A percentile compares a stretch with the other conserved stretches of the same genome.
phyloP scores from a whole-genome alignment of 352 stramenopile genomes.

The Globisporangium abappressorium region DNA sequence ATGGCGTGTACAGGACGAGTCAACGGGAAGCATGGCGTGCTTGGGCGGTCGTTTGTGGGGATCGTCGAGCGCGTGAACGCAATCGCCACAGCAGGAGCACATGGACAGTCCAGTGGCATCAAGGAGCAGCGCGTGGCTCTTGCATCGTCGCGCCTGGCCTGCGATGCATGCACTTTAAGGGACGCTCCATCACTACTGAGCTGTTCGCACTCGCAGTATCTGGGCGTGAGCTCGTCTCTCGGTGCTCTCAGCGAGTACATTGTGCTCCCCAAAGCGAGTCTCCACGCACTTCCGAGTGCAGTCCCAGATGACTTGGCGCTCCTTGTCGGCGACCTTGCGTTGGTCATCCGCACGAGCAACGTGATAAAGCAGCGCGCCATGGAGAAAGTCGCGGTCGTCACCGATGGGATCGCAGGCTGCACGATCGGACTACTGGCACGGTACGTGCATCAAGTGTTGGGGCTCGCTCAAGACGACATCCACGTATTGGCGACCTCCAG shows the following conservation, averaged over 20 bases:
- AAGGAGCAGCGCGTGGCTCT: constrained; percentile 19
- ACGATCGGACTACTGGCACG: constrained; percentile 21
- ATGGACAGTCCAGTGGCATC: background rate
- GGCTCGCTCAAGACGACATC: constrained; percentile 23
- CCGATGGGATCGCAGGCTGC: constrained; percentile 22
- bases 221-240: constrained; percentile 31
- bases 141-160: constrained; percentile 23
- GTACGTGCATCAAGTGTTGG: constrained; percentile 27
- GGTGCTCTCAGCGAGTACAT: constrained; percentile 43
- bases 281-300: constrained; percentile 25
- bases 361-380: constrained; percentile 25
- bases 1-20: constrained; percentile 30
- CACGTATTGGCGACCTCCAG: constrained; percentile 27
- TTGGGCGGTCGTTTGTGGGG: constrained; percentile 41
- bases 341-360: constrained; percentile 33
- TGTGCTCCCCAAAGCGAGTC: constrained; percentile 32
- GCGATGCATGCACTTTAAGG: background rate
- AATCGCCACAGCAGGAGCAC: background rate
- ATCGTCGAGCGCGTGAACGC: constrained; percentile 25
- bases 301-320: constrained; percentile 45
- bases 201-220: constrained; percentile 1
- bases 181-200: background rate
- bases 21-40: constrained; percentile 35
- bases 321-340: constrained; percentile 33
- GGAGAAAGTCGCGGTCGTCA: constrained; percentile 27